Evolutionary conservation across 2,329 filamentous ascomycete species (phyloP), one percentile per base, ranked within the genome.

Genomic region (Orbilia quercus): DNA sequence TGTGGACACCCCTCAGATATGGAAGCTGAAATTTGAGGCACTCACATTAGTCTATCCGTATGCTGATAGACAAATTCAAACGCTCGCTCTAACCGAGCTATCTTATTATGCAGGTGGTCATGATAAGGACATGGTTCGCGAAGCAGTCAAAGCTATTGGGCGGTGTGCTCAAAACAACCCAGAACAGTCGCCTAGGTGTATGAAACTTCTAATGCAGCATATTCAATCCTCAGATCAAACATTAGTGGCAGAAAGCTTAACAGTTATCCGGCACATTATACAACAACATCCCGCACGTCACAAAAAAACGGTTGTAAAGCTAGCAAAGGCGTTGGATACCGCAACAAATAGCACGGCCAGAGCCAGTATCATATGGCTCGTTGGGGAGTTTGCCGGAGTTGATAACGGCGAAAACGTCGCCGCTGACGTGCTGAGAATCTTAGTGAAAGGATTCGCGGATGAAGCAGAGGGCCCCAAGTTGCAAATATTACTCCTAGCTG

Each of bases 281-380:
- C 95, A 99, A 79, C 91, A 96, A 78, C 89, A 96, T 75, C 92
- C 94, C 0, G 82, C 87, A 25, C 88, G 88, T 2, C 95, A 99
- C 79, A 85, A 88, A 9, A 90, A 89, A 44, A 99, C 95, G 0
- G 92, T 98, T 0, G 87, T 98, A 34, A 87, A 92, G 50, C 82
- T 99, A 53, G 95, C 95, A 4, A 95, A 92, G 81, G 93, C 96
- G 74, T 86, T 99, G 1, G 95, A 97, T 78, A 90, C 90, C 2
- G 91, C 92, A 1, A 91, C 90, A 0, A 93, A 95, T 74, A 89
- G 95, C 0, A 90, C 92, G 73, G 95, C 95, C 2, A 86, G 95
- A 76, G 95, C 95, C 1, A 96, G 91, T 54, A 97, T 99, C 75
- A 90, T 99, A 77, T 99, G 95, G 95, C 87, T 99, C 0, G 93